Conservation (phyloP, 169 alveolate genomes). For the Eimeria nieschulzi region DNA sequence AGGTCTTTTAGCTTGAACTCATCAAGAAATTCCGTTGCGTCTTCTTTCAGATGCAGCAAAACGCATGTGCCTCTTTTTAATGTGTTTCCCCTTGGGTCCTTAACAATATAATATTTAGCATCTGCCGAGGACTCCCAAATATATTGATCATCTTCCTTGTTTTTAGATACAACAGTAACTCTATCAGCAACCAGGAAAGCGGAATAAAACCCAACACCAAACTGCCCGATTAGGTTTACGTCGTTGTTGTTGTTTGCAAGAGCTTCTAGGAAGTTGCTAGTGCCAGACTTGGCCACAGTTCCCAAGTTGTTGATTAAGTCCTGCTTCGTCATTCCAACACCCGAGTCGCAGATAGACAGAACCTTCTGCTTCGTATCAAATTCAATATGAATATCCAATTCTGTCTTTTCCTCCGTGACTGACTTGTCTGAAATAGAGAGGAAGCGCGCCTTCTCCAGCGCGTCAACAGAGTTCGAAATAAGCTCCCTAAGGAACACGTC, state of each 20-base stretch:
- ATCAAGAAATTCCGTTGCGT: constrained; percentile 96
- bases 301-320: constrained; percentile 99
- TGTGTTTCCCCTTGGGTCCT: constrained; percentile 97
- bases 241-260: constrained; percentile 90
- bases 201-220: constrained; percentile 99
- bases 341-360: constrained; percentile 96
- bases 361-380: constrained; percentile 94
- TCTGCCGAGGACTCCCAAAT: constrained; percentile 99
- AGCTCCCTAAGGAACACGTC: constrained; percentile 98
- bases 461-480: constrained; percentile 99
- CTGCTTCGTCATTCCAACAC: constrained; percentile 99
- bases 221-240: constrained; percentile 99
- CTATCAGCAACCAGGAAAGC: constrained; percentile 98
- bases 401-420: constrained; percentile 79
- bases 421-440: neutral
- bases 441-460: constrained; percentile 88
- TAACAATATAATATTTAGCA: constrained; percentile 93
- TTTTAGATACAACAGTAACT: constrained; percentile 96
- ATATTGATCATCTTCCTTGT: constrained; percentile 94
- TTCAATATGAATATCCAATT: constrained; percentile 94
- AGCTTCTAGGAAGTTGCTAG: constrained; percentile 95
- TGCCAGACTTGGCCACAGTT: constrained; percentile 99
- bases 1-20: constrained; percentile 89
- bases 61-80: constrained; percentile 98
- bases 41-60: constrained; percentile 97